Conservation (phyloP, 257 asterid genomes). For the Primulina huaijiensis region DNA sequence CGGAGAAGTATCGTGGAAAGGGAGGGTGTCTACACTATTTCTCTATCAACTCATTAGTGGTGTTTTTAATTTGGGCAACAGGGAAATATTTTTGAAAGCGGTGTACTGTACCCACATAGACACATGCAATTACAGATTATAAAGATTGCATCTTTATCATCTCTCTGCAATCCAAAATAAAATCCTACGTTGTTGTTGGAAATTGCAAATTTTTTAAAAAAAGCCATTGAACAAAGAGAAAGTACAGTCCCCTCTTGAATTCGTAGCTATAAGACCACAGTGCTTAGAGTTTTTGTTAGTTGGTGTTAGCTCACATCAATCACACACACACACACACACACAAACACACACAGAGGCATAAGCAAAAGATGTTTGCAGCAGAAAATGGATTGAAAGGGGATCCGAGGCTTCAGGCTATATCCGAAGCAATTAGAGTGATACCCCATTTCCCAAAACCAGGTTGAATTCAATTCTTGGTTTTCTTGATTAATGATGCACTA, state of each 20-base stretch:
- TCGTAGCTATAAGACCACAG: conserved; percentile 19
- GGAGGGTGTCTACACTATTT: not conserved
- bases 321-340: conserved; percentile 7
- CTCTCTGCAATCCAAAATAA: not conserved
- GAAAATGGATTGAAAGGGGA: conserved; percentile 83
- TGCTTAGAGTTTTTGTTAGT: not conserved
- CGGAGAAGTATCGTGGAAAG: not conserved
- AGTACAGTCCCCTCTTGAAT: conserved; percentile 23
- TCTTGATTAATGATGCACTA: not conserved
- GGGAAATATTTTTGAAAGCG: conserved; percentile 18
- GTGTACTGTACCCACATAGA: conserved; percentile 1
- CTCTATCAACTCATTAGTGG: conserved; percentile 15
- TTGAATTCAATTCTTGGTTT: conserved; percentile 21
- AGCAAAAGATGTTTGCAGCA: conserved; percentile 61
- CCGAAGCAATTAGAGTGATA: conserved; percentile 70
- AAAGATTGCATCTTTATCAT: conserved; percentile 34
- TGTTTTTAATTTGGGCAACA: conserved; percentile 24
- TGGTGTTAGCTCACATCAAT: not conserved
- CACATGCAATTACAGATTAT: not conserved
- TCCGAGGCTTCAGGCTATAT: conserved; percentile 61
- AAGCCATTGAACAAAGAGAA: conserved; percentile 34
- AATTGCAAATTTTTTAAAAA: conserved; percentile 19
- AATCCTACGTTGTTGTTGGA: conserved; percentile 25
- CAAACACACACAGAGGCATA: not conserved
- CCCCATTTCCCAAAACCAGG: conserved; percentile 93